Base-by-base conservation (phyloP, 768 basidiomycete genomes). In the Kwoniella shandongensis region DNA sequence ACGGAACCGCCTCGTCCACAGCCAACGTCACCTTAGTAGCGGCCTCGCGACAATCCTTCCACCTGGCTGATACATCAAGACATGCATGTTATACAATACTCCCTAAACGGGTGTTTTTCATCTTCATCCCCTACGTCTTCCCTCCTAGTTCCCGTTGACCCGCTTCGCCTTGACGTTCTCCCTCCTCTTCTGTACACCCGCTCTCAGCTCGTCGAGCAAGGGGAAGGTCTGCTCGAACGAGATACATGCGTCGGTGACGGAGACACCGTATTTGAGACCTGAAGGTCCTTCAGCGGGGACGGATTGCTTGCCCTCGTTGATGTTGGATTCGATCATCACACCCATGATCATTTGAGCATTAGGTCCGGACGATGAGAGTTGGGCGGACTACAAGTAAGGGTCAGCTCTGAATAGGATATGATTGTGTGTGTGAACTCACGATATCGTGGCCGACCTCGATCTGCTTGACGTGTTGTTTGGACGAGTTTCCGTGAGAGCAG, bases 251-350 rank as follows among this genome's bases (percentile, higher is more conserved):
- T 76, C 75, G 23, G 75, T 76, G 35, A 76, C 63, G 1, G 64
- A 67, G 1, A 76, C 72, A 46, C 73, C 75, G 66, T 76, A 76
- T 56, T 76, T 75, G 29, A 76, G 56, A 2, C 74, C 82, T 17
- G 78, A 63, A 0, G 87, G 86, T 6, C 91, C 79, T 50, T 77
- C 79, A 2, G 81, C 63, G 1, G 94, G 92, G 13, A 94, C 88
- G 65, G 91, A 88, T 79, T 99, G 94, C 58, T 86, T 81, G 18
- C 94, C 94, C 47, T 86, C 87, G 71, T 88, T 87, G 78, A 99
- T 86, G 76, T 97, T 88, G 12, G 87, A 89, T 79, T 99, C 94
- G 73, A 99, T 84, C 94, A 99, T 98, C 55, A 97, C 91, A 44
- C 94, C 94, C 4, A 89, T 89, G 77, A 99, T 87, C 67, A 81